Conservation (phyloP, 192 early-diverging fungal species). For the Rhizophagus clarus region DNA sequence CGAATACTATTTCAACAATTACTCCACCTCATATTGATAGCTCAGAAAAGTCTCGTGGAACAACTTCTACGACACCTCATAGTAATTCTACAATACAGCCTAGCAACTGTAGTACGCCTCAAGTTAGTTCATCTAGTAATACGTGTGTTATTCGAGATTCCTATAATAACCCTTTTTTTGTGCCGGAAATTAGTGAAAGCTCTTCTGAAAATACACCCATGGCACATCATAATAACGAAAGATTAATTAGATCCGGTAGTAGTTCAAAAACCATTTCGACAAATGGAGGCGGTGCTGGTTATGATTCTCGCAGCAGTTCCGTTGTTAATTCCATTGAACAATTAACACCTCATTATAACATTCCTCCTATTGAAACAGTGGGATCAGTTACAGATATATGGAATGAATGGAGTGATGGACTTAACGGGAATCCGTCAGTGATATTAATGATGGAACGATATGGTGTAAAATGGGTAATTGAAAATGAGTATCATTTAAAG, state of each 20-base stretch:
- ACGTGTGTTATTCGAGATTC: neutral
- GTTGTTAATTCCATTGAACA: neutral
- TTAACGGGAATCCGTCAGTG: conserved; percentile 9
- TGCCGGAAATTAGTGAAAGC: neutral
- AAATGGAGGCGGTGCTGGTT: neutral
- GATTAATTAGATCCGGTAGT: neutral
- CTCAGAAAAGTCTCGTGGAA: neutral
- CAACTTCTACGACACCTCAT: neutral
- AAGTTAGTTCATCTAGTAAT: neutral
- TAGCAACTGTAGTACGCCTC: neutral
- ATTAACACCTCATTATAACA: neutral
- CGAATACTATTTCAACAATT: neutral
- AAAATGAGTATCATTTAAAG: neutral
- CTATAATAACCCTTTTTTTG: neutral
- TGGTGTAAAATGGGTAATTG: neutral
- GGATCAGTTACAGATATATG: neutral
- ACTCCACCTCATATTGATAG: neutral
- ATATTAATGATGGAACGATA: neutral
- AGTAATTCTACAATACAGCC: neutral
- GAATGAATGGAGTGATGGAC: neutral
- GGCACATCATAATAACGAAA: neutral
- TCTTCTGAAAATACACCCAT: neutral
- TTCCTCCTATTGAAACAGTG: neutral
- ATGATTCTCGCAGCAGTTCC: neutral
- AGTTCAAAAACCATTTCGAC: neutral